Conservation (phyloP, 1,284 basidiomycete genomes). For the Cryptococcus maquisensis region DNA sequence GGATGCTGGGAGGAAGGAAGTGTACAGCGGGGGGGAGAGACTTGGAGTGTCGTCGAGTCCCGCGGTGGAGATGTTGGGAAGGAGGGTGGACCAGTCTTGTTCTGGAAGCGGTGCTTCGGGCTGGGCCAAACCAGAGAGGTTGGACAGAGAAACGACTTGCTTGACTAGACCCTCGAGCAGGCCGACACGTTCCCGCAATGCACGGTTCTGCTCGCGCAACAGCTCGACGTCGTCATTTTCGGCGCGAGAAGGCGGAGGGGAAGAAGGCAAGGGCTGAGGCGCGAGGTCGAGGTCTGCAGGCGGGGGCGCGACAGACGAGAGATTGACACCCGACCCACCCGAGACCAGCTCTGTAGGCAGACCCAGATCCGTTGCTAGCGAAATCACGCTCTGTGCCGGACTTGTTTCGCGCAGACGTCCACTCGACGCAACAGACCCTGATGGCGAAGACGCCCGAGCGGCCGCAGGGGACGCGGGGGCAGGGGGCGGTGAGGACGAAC, state of each 20-base stretch:
- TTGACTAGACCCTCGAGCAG: constrained; percentile 44
- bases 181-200: constrained; percentile 32
- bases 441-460: neutral
- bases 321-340: constrained; percentile 34
- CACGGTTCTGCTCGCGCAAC: constrained; percentile 33
- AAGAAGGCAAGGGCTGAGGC: constrained; percentile 3
- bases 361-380: constrained; percentile 34
- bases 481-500: no score
- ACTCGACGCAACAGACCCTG: constrained; percentile 3
- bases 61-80: constrained; percentile 6
- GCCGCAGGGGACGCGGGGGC: constrained; percentile 3
- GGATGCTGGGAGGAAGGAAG: constrained; percentile 9
- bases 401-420: constrained; percentile 25
- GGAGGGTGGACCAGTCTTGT: constrained; percentile 20
- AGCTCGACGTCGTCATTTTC: neutral
- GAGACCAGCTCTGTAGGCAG: constrained; percentile 33
- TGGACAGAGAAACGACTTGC: constrained; percentile 38
- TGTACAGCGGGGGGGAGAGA: constrained; percentile 7
- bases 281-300: constrained; percentile 20
- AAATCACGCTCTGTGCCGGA: constrained; percentile 33
- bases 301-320: constrained; percentile 39
- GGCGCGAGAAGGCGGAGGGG: neutral
- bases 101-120: neutral
- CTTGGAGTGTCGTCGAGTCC: no score
- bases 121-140: constrained; percentile 9